phyloP scores from a whole-genome alignment of 768 basidiomycete species.

The Daedaleopsis nitida region DNA sequence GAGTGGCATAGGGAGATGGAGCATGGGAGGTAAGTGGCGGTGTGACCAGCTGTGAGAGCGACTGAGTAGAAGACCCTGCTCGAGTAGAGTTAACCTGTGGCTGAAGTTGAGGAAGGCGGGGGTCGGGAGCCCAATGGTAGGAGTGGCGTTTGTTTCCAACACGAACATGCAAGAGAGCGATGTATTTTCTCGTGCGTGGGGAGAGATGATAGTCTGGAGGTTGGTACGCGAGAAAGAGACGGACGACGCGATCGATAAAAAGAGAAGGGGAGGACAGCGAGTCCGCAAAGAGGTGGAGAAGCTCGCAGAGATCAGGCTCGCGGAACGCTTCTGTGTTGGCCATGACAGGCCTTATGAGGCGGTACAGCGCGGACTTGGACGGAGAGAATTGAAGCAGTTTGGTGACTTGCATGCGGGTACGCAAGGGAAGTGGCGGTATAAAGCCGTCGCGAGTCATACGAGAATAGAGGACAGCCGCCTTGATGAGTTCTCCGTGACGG shows the following conservation, averaged over 20 bases:
- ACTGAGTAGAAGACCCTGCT: too few relatives aligned
- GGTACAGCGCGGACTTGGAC: constrained; percentile 17
- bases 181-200: constrained; percentile 15
- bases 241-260: constrained; percentile 20
- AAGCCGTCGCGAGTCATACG: constrained; percentile 45
- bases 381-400: constrained; percentile 28
- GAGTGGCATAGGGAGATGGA: constrained; percentile 37
- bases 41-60: constrained; percentile 40
- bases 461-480: constrained; percentile 43
- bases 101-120: background rate
- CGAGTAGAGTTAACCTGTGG: constrained; percentile 4
- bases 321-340: constrained; percentile 18
- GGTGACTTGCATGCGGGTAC: constrained; percentile 44
- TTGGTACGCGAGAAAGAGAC: constrained; percentile 13
- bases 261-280: constrained; percentile 12
- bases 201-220: constrained; percentile 13
- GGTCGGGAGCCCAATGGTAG: constrained; percentile 30
- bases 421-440: constrained; percentile 37
- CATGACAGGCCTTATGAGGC: constrained; percentile 22
- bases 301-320: constrained; percentile 25
- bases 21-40: constrained; percentile 5
- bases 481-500: constrained; percentile 35
- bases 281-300: constrained; percentile 41
- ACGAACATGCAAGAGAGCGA: constrained; percentile 33
- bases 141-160: constrained; percentile 35